Evolutionary conservation across 345 rosid species (phyloP), one percentile per base, ranked within the genome.

Genomic region (Erysimum cheiranthoides): DNA sequence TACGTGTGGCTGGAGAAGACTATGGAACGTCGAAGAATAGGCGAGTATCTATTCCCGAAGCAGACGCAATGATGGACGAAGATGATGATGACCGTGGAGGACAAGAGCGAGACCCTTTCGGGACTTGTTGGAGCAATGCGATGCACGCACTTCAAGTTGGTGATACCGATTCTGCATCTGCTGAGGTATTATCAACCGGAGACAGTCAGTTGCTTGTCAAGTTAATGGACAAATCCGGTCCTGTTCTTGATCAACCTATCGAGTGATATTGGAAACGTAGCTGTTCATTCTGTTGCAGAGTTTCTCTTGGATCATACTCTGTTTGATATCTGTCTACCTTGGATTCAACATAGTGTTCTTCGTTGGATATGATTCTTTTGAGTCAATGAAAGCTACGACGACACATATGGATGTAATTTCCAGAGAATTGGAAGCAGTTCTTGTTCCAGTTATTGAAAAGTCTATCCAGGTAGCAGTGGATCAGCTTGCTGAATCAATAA

Each of bases 1-100:
- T 95, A 82, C 88, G 99, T 34, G 94, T 91, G 25, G 99, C 96
- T 66, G 98, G 97, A 56, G 98, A 90, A 71, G 98, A 89, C 50
- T 34, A 79, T 14, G 89, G 80, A 63, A 74, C 79, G 43, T 77
- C 86, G 31, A 84, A 90, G 64, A 56, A 82, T 53, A 87, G 85
- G 34, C 83, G 86, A 74, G 84, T 86, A 53, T 35, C 75, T 36
- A 69, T 74, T 39, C 96, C 93, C 31, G 86, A 94, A 79, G 87
- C 93, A 12, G 98, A 94, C 80, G 96, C 92, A 39, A 35, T 86
- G 54, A 89, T 84, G 68, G 77, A 71, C 3, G 73, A 50, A 34
- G 47, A 73, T 35, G 77, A 77, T 49, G 88, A 83, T 60, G 84
- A 86, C 40, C 79, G 74, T 79, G 78, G 85, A 71, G 82, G 85